Evolutionary conservation across 1,139 yeast genomes (phyloP).

Genomic region (Suhomyces panamericanus): DNA sequence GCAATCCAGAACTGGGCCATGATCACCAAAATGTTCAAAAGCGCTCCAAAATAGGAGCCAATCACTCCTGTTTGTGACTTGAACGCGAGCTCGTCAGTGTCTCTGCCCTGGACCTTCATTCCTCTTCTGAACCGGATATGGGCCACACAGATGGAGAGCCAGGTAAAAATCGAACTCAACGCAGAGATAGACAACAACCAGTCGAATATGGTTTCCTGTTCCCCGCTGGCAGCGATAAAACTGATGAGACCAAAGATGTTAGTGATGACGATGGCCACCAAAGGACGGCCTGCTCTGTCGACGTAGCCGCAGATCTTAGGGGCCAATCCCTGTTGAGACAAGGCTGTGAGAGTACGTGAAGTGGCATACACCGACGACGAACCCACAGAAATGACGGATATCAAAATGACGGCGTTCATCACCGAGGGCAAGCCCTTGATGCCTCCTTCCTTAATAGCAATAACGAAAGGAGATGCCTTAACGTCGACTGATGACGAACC

Average conservation of each 20-base stretch:
- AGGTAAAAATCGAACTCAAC: slow-evolving; percentile 41
- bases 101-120: slow-evolving; percentile 30
- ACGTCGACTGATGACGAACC: slow-evolving; percentile 42
- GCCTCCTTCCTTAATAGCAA: slow-evolving; percentile 61
- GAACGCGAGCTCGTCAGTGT: slow-evolving; percentile 54
- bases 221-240: slow-evolving; percentile 34
- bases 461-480: slow-evolving; percentile 54
- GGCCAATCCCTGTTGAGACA: slow-evolving; percentile 29
- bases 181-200: slow-evolving; percentile 45
- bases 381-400: slow-evolving; percentile 61
- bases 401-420: slow-evolving; percentile 69
- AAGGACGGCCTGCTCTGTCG: slow-evolving; percentile 29
- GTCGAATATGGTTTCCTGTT: slow-evolving; percentile 33
- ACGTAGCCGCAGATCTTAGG: slow-evolving; percentile 28
- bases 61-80: slow-evolving; percentile 54
- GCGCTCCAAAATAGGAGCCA: slow-evolving; percentile 53
- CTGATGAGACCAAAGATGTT: slow-evolving; percentile 31
- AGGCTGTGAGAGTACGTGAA: slow-evolving; percentile 27
- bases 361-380: slow-evolving; percentile 30
- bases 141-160: slow-evolving; percentile 39
- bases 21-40: slow-evolving; percentile 50
- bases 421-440: slow-evolving; percentile 64
- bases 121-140: slow-evolving; percentile 42
- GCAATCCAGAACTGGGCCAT: slow-evolving; percentile 54
- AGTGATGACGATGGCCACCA: slow-evolving; percentile 33